Percentiles rank a stretch among this genome's conserved stretches.
phyloP scores from a whole-genome alignment of 129 eudicot species.

The Kitagawia praeruptora region DNA sequence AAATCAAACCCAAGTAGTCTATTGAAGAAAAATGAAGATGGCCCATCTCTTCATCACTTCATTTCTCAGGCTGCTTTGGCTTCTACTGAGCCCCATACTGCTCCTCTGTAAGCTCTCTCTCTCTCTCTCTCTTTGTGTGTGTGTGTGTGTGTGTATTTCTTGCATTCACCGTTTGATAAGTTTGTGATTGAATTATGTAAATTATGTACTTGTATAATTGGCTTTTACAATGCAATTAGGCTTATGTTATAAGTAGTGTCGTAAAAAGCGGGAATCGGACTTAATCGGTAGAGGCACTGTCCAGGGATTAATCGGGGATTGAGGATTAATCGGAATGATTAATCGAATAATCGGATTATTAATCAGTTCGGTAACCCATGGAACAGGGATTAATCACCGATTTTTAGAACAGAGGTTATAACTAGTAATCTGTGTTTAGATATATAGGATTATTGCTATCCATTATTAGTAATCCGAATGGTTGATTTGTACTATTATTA shows the following conservation, averaged over 20 bases:
- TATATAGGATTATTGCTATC: neutral
- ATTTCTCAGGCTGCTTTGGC: constrained; percentile 10
- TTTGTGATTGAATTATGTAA: neutral
- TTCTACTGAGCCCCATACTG: constrained; percentile 8
- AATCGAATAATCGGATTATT: no score
- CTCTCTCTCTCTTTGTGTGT: neutral
- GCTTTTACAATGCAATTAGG: neutral
- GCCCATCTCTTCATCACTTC: constrained; percentile 17
- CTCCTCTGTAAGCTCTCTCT: constrained; percentile 1
- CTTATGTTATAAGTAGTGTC: neutral
- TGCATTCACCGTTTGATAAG: neutral
- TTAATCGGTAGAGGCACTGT: no score
- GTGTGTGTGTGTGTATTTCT: neutral
- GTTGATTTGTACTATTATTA: no score
- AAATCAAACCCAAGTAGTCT: neutral
- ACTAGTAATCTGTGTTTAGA: neutral
- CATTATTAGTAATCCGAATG: neutral
- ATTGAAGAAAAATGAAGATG: neutral
- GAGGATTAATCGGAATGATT: no score
- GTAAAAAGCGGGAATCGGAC: no score
- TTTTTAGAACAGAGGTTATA: no score
- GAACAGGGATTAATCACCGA: no score
- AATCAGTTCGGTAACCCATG: no score
- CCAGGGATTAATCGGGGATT: no score
- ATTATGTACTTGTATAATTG: neutral